phyloP scores from a whole-genome alignment of 2,329 filamentous ascomycete species.

The Alternaria brassicae region DNA sequence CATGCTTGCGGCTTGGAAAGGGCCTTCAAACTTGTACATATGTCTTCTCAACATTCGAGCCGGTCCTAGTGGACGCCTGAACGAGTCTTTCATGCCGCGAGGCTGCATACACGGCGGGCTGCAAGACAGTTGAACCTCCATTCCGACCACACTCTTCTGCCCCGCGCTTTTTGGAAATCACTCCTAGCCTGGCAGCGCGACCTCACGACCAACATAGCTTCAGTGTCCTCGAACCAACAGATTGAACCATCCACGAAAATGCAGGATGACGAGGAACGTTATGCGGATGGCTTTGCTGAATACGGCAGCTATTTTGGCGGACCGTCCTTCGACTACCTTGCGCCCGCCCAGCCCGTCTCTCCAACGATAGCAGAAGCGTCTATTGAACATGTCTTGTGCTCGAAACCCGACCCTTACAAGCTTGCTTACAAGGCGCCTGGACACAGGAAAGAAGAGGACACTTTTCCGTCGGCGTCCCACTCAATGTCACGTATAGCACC shows the following conservation, averaged over 20 bases:
- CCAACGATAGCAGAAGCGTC: slow-evolving; percentile 3
- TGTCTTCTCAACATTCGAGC: neutral
- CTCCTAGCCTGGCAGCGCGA: neutral
- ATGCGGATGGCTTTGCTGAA: slow-evolving; percentile 15
- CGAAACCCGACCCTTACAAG: slow-evolving; percentile 11
- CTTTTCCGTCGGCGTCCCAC: neutral
- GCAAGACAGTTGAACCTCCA: neutral
- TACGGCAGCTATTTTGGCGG: slow-evolving; percentile 19
- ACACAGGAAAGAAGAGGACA: slow-evolving; percentile 12
- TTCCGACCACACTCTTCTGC: neutral
- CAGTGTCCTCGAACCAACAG: neutral
- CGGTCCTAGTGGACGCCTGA: neutral
- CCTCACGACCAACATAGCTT: neutral
- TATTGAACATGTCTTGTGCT: neutral
- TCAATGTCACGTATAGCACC: slow-evolving; percentile 2
- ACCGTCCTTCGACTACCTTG: slow-evolving; percentile 13
- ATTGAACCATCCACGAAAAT: slow-evolving; percentile 1
- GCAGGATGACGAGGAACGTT: slow-evolving; percentile 15
- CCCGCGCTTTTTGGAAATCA: neutral
- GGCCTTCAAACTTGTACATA: neutral
- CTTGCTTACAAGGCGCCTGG: slow-evolving; percentile 15
- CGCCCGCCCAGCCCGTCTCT: slow-evolving; percentile 8
- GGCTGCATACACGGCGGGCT: neutral
- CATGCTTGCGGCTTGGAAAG: neutral
- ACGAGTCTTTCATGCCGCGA: neutral